Evolutionary conservation across 2,329 filamentous ascomycete genomes (phyloP), one percentile per base, ranked within the genome.

Genomic region (Colletotrichum eremochloae): DNA sequence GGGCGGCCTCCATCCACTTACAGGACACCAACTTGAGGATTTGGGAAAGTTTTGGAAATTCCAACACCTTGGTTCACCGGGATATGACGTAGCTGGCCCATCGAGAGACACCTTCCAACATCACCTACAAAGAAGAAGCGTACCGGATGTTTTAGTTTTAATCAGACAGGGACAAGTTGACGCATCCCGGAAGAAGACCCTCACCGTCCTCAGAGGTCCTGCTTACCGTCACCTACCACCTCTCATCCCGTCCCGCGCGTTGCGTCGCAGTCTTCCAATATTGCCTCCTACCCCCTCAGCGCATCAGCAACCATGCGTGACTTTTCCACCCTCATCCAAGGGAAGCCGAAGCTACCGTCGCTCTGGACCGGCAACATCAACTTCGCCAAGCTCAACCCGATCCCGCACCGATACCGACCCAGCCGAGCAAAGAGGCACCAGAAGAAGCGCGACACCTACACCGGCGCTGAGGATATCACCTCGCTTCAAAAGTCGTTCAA

Each of bases 401-500:
- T 83, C 29, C 83, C 83, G 38, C 79, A 78, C 42, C 82, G 82
- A 74, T 84, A 83, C 75, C 80, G 81, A 72, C 78, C 79, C 71
- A 79, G 80, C 67, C 82, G 83, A 50, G 80, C 78, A 61, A 81
- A 83, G 58, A 79, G 78, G 61, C 80, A 82, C 60, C 82, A 82
- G 69, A 83, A 83, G 77, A 81, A 82, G 15, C 82, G 81, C 73
- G 61, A 46, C n/a, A 77, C 67, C 76, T 40, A 42, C 48, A 56
- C 78, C 24, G 80, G 79, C 55, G 76, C 78, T 56, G 81, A 93
- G 63, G 92, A 92, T 74, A 90, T 98, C 78, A 89, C 94, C 63
- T 88, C 87, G 40, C 86, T 98, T 67, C 89, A 97, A 82, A 95
- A 91, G 20, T 97, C 95, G 1, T 93, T 95, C 82, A 95, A 93